Conservation (phyloP, 306 rosid genomes). For the Dalbergia cochinchinensis region DNA sequence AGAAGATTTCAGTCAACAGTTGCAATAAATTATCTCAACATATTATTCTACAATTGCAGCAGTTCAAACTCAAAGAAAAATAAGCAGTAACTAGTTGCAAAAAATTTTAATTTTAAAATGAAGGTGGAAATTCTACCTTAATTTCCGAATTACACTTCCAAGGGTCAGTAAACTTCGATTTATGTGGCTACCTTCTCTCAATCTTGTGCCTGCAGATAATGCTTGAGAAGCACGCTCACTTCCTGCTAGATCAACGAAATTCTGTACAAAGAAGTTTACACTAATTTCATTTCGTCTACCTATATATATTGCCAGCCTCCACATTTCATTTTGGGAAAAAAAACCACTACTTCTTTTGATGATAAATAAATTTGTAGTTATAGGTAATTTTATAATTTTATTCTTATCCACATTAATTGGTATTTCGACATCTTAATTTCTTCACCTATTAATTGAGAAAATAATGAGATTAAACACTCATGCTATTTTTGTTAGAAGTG, state of each 20-base stretch:
- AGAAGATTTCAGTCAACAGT: conserved; percentile 12
- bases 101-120: not conserved
- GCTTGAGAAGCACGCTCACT: conserved; percentile 94
- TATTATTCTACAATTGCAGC: conserved; percentile 3
- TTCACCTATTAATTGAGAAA: too few relatives aligned
- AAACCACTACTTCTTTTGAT: too few relatives aligned
- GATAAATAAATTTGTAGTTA: too few relatives aligned
- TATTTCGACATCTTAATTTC: too few relatives aligned
- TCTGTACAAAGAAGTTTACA: conserved; percentile 57
- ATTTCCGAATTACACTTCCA: conserved; percentile 91
- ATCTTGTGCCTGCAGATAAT: conserved; percentile 75
- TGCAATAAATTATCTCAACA: conserved; percentile 23
- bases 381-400: too few relatives aligned
- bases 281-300: conserved; percentile 25
- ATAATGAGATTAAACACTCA: too few relatives aligned
- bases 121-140: conserved; percentile 62
- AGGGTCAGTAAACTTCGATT: conserved; percentile 89
- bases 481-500: too few relatives aligned
- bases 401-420: too few relatives aligned
- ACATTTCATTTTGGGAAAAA: too few relatives aligned
- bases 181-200: conserved; percentile 96
- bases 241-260: conserved; percentile 94
- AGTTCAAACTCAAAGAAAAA: conserved; percentile 13
- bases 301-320: too few relatives aligned
- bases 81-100: conserved; percentile 9